Base-by-base conservation (phyloP, 2,329 filamentous ascomycete genomes). In the Neofusicoccum ribis region DNA sequence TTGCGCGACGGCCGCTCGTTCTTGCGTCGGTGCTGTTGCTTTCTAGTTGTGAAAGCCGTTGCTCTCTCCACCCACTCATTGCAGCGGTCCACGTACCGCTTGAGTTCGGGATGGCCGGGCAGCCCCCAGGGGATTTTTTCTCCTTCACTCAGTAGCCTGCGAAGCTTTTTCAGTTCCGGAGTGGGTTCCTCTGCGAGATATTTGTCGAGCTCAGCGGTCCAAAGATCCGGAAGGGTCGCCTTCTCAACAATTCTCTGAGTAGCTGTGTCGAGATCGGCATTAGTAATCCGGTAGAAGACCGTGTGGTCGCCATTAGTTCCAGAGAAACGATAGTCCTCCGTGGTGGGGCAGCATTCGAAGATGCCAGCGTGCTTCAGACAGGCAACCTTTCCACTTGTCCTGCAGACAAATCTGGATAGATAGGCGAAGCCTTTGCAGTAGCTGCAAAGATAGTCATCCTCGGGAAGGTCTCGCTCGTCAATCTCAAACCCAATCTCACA, bases 51-150 rank as follows among this genome's bases (percentile, higher is more conserved):
- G 82, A 96, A 99, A 75, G 91, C 93, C 73, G 92, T 95, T 69
- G 95, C 95, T 80, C 98, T 94, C 73, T 98, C 95, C 68, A 97
- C 92, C 91, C 96, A 97, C 75, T 96, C 93, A 78, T 97, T 96
- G 82, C 95, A 98, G 73, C 92, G 90, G 71, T 97, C 93, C 76
- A 99, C 95, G 80, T 96, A 99, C 70, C 89, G 87, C 79, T 89
- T 91, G 71, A 99, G 85, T 71, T 91, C 87, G 71, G 90, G 86
- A 68, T 99, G 85, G 68, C 92, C 93, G 69, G 89, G 88, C 68
- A 99, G 85, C 65, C 92, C 90, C 83, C 91, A 96, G 66, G 94
- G 93, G 73, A 99, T 97, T 78, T 92, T 93, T 81, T 99, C 95
- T 77, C 95, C 95, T 83, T 99, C 95, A 74, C 90, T 89, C 66